phyloP scores from a whole-genome alignment of 1,284 basidiomycete genomes.

The Agroathelia rolfsii region DNA sequence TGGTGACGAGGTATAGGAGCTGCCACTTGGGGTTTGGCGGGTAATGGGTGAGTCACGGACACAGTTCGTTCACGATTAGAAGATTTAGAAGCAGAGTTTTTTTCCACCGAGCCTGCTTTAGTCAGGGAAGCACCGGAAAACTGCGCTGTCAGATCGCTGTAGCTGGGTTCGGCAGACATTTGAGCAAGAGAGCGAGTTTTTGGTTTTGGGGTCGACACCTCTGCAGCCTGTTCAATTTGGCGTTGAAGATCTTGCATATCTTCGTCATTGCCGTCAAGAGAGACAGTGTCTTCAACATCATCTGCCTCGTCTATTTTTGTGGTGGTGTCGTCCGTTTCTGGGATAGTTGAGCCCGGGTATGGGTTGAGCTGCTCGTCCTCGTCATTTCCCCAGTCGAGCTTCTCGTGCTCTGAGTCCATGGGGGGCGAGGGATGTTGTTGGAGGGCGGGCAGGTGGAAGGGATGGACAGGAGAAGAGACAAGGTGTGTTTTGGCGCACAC shows the following conservation, averaged over 20 bases:
- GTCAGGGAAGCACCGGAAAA: too few species aligned
- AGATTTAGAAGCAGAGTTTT: too few species aligned
- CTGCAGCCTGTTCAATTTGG: conserved; percentile 16
- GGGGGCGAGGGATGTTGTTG: conserved; percentile 11
- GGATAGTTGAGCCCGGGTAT: conserved; percentile 3
- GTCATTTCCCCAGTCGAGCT: conserved; percentile 68
- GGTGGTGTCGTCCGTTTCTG: conserved; percentile 6
- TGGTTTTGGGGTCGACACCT: conserved; percentile 12
- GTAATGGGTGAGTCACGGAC: too few species aligned
- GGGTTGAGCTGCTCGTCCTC: conserved; percentile 40
- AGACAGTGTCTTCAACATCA: conserved; percentile 59
- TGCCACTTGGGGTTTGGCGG: too few species aligned
- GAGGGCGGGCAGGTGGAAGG: conserved; percentile 12
- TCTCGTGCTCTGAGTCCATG: conserved; percentile 63
- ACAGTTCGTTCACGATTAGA: too few species aligned
- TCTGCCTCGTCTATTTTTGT: conserved; percentile 27
- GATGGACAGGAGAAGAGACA: conserved; percentile 12
- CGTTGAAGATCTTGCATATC: conserved; percentile 27
- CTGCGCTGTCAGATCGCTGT: too few species aligned
- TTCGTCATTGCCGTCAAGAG: conserved; percentile 62
- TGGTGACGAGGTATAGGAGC: too few species aligned
- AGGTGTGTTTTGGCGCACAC: conserved; percentile 1
- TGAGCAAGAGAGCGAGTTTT: conserved; percentile 23
- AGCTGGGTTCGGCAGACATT: too few species aligned
- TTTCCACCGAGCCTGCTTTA: too few species aligned